A percentile compares a stretch with the other conserved stretches of the same genome.
Evolutionary conservation across 2,329 filamentous ascomycete genomes (phyloP).

Genomic region (Cercospora zeae-maydis): DNA sequence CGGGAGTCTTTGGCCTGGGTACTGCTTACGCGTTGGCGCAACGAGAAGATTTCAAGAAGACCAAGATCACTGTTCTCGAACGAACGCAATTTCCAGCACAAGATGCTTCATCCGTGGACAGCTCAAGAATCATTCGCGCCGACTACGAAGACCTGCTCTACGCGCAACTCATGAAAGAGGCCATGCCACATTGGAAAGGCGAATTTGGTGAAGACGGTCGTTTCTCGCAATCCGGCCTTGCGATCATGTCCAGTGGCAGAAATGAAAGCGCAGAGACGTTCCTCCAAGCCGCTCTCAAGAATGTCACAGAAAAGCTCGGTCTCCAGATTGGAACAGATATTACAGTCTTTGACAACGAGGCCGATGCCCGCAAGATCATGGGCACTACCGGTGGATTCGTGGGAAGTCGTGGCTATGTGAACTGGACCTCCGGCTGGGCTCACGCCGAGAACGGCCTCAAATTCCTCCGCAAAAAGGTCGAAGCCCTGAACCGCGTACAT

Average conservation of each 20-base stretch:
- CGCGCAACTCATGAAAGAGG: constrained; percentile 66
- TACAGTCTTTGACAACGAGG: constrained; percentile 38
- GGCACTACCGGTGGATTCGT: constrained; percentile 43
- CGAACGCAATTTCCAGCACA: constrained; percentile 56
- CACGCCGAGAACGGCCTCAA: constrained; percentile 69
- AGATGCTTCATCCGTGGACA: constrained; percentile 52
- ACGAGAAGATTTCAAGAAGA: constrained; percentile 52
- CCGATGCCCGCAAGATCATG: constrained; percentile 41
- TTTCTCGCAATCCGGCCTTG: constrained; percentile 67
- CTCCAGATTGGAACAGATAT: constrained; percentile 40
- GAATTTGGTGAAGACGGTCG: constrained; percentile 59
- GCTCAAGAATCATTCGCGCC: constrained; percentile 60
- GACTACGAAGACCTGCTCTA: constrained; percentile 84
- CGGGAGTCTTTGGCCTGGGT: constrained; percentile 57
- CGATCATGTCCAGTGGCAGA: constrained; percentile 54
- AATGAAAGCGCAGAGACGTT: constrained; percentile 44
- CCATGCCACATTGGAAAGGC: constrained; percentile 66
- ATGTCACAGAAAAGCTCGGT: constrained; percentile 53
- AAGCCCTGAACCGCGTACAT: constrained; percentile 51
- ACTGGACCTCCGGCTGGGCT: constrained; percentile 73
- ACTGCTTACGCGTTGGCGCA: constrained; percentile 68
- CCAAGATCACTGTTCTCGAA: constrained; percentile 57
- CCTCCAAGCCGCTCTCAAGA: constrained; percentile 58
- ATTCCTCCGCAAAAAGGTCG: constrained; percentile 55
- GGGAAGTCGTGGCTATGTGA: constrained; percentile 68